A percentile compares a stretch with the other conserved stretches of the same genome.
Evolutionary conservation across 768 basidiomycete genomes (phyloP).

Genomic region (Amanita brunnescens): DNA sequence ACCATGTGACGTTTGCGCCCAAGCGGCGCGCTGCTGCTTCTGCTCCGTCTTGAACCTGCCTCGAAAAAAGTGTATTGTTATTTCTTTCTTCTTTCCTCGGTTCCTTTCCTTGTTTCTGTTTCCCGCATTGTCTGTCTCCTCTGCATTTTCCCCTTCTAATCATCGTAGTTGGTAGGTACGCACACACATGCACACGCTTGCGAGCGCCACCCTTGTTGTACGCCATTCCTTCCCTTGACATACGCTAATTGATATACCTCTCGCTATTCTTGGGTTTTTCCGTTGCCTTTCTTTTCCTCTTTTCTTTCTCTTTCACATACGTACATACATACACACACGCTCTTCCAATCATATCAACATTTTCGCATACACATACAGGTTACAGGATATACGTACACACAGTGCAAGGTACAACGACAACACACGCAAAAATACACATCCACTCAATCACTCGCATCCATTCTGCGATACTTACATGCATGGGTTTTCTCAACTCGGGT

Average conservation of each 20-base stretch:
- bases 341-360: not conserved
- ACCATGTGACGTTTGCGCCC: constrained; percentile 25
- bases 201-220: not conserved
- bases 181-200: not conserved
- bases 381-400: not conserved
- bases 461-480: too few species aligned
- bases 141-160: not conserved
- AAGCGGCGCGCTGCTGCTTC: constrained; percentile 10
- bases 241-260: constrained; percentile 1
- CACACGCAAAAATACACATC: not conserved
- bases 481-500: too few species aligned
- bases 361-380: too few species aligned
- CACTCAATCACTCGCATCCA: not conserved
- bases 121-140: constrained; percentile 2
- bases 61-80: constrained; percentile 2
- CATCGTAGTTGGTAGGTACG: not conserved
- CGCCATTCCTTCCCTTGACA: not conserved
- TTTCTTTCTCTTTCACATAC: not conserved
- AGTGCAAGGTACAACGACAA: not conserved
- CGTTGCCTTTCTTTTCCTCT: too few species aligned
- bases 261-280: constrained; percentile 3
- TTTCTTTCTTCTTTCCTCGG: constrained; percentile 1
- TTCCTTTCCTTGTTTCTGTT: constrained; percentile 1
- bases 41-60: not conserved
- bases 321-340: not conserved